A percentile compares a stretch with the other conserved stretches of the same genome.
Conservation (phyloP, 192 early-diverging fungal genomes). For the Gryganskiella cystojenkinii region DNA sequence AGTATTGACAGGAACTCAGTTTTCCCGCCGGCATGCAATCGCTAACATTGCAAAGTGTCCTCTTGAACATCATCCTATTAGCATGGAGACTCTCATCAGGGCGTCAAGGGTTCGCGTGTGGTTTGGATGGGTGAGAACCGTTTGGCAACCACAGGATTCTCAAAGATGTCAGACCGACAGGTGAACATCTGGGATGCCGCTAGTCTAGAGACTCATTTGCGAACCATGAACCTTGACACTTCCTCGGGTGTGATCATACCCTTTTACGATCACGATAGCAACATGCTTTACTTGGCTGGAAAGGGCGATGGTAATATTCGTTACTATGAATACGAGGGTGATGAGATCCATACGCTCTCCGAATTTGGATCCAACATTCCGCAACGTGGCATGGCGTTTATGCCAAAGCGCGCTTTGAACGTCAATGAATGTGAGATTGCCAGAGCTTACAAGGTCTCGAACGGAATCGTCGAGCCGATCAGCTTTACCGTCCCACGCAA, state of each 20-base stretch:
- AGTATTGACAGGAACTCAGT: too few species aligned
- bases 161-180: constrained; percentile 93
- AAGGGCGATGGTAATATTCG: constrained; percentile 99
- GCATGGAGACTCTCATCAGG: constrained; percentile 89
- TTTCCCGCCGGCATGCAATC: too few species aligned
- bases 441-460: constrained; percentile 93
- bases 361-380: constrained; percentile 92
- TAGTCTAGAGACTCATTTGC: constrained; percentile 78
- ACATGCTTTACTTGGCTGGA: constrained; percentile 93
- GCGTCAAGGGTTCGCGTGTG: constrained; percentile 96
- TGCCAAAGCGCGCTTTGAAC: constrained; percentile 94
- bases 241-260: constrained; percentile 98
- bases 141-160: constrained; percentile 94
- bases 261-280: constrained; percentile 91
- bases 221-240: constrained; percentile 84
- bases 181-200: constrained; percentile 88
- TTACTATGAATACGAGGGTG: constrained; percentile 98
- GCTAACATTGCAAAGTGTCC: neutral
- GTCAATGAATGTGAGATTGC: constrained; percentile 92
- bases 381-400: constrained; percentile 91
- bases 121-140: constrained; percentile 89
- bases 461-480: constrained; percentile 92
- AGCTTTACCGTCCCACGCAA: constrained; percentile 97
- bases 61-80: constrained; percentile 29
- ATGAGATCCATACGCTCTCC: constrained; percentile 87